Evolutionary conservation across 78 protist species (phyloP).

Genomic region (Isochrysis galbana): DNA sequence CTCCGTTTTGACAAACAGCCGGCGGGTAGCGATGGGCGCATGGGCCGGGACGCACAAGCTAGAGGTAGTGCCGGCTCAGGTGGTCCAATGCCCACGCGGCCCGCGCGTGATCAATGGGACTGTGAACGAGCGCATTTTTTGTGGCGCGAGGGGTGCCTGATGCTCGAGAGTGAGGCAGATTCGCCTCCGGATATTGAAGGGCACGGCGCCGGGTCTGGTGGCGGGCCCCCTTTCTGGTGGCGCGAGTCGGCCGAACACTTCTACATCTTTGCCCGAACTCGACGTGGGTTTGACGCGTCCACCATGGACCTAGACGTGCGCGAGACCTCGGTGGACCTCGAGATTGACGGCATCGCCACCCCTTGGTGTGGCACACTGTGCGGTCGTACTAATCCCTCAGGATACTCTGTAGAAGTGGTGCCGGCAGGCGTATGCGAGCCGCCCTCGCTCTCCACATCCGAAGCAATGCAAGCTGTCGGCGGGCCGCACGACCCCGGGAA

Average conservation of each 20-base stretch:
- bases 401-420: not conserved
- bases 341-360: not conserved
- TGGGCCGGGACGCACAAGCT: not conserved
- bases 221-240: not conserved
- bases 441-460: too few species aligned
- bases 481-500: too few species aligned
- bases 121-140: not conserved
- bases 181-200: not conserved
- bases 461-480: too few species aligned
- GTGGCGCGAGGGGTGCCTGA: not conserved
- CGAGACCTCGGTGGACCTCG: not conserved
- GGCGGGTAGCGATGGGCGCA: not conserved
- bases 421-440: not conserved
- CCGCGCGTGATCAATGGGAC: not conserved
- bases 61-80: not conserved
- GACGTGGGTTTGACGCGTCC: not conserved
- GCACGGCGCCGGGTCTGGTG: not conserved
- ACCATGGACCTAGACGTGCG: not conserved
- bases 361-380: not conserved
- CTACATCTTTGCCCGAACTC: not conserved
- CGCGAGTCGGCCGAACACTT: not conserved
- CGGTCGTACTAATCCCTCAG: not conserved
- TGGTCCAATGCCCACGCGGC: not conserved
- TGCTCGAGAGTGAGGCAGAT: not conserved
- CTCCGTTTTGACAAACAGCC: not conserved